Evolutionary conservation across 2,329 filamentous ascomycete species (phyloP).

Genomic region (Ceratocystiopsis sp.): DNA sequence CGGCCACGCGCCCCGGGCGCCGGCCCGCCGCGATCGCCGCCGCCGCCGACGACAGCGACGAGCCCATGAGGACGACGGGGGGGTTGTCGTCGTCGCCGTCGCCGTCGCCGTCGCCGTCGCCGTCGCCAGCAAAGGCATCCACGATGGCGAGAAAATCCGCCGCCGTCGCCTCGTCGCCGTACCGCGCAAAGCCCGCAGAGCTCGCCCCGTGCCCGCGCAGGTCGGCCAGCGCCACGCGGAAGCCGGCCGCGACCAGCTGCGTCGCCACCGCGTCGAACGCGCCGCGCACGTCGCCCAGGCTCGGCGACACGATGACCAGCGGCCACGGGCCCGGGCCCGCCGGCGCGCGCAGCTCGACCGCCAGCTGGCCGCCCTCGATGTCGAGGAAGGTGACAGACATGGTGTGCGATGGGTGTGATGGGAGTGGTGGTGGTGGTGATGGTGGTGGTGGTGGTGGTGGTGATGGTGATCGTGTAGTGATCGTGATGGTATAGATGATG

Average conservation of each 20-base stretch:
- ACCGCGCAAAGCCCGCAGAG: conserved; percentile 2
- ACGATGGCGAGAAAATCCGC: conserved; percentile 7
- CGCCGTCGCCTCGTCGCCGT: conserved; percentile 9
- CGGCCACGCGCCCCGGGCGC: conserved; percentile 8
- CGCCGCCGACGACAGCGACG: conserved; percentile 8
- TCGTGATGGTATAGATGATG: too few relatives aligned
- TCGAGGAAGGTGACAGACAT: conserved; percentile 1
- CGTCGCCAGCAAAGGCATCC: conserved; percentile 1
- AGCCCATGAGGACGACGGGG: conserved; percentile 7
- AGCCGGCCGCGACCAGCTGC: conserved; percentile 9
- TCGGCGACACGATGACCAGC: conserved; percentile 9
- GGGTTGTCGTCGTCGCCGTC: not conserved
- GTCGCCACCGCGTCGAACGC: conserved; percentile 8
- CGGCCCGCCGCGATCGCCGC: conserved; percentile 8
- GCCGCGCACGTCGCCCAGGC: conserved; percentile 9
- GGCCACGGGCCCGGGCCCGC: not conserved
- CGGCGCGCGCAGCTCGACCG: conserved; percentile 7
- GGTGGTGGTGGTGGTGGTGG: too few relatives aligned
- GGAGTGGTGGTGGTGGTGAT: too few relatives aligned
- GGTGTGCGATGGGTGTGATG: too few relatives aligned
- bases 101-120: not conserved
- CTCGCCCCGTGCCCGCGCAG: conserved; percentile 10
- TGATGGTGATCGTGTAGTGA: too few relatives aligned
- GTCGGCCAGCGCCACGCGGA: conserved; percentile 9
- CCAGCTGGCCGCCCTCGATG: conserved; percentile 5